A percentile compares a stretch with the other conserved stretches of the same genome.
Evolutionary conservation across 1,139 yeast genomes (phyloP).

Genomic region (Diutina siamensis): DNA sequence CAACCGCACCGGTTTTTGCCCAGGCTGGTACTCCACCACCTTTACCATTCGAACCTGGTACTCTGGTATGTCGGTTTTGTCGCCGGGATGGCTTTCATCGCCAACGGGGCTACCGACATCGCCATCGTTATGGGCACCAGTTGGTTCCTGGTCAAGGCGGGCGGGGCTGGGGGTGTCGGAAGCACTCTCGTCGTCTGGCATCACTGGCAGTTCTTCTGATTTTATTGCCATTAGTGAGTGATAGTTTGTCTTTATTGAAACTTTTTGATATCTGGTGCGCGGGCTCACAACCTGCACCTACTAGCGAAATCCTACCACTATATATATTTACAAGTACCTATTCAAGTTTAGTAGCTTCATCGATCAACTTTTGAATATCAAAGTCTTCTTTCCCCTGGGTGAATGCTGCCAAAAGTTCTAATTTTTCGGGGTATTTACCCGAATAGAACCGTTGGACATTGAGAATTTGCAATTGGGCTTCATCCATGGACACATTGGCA

Average conservation of each 20-base stretch:
- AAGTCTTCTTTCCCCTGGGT: slow-evolving; percentile 58
- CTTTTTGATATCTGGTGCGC: too few relatives aligned
- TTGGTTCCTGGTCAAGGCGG: too few relatives aligned
- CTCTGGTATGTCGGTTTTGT: background rate
- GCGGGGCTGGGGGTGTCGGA: too few relatives aligned
- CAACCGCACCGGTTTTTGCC: background rate
- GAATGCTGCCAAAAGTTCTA: slow-evolving; percentile 51
- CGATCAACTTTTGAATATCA: slow-evolving; percentile 52
- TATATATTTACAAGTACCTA: too few relatives aligned
- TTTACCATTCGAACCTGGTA: background rate
- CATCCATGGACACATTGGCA: slow-evolving; percentile 49
- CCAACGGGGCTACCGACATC: background rate
- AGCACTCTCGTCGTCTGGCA: background rate
- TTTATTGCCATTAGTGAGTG: background rate
- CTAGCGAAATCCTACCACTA: too few relatives aligned
- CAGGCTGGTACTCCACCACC: slow-evolving; percentile 2
- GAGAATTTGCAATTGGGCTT: slow-evolving; percentile 67
- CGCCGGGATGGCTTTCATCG: background rate
- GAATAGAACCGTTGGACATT: slow-evolving; percentile 88
- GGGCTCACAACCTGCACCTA: too few relatives aligned
- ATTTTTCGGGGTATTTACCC: slow-evolving; percentile 40
- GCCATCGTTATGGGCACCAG: too few relatives aligned
- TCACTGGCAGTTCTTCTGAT: background rate
- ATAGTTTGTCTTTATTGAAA: background rate
- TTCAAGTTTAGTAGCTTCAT: slow-evolving; percentile 50